phyloP scores from a whole-genome alignment of 2,329 filamentous ascomycete genomes.

The Beauveria varroae region DNA sequence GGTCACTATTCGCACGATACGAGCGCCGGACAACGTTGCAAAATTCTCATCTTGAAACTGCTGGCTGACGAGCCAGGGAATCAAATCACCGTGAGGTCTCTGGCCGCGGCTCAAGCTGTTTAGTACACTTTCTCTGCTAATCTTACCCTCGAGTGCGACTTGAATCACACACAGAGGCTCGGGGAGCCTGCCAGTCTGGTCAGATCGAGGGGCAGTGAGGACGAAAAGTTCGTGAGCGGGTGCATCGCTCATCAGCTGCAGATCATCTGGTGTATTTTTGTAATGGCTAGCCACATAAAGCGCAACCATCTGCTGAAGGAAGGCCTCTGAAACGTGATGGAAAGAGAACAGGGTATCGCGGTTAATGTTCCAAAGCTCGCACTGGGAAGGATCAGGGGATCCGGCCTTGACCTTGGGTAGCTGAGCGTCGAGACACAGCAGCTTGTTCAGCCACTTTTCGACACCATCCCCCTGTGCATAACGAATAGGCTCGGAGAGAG shows the following conservation, averaged over 20 bases:
- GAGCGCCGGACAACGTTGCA: conserved; percentile 82
- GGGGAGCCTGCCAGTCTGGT: conserved; percentile 69
- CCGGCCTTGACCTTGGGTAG: conserved; percentile 73
- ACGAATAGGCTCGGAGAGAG: conserved; percentile 86
- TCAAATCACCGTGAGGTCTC: conserved; percentile 83
- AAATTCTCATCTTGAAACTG: conserved; percentile 98
- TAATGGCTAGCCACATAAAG: conserved; percentile 96
- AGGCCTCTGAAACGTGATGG: conserved; percentile 93
- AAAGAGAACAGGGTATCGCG: conserved; percentile 97
- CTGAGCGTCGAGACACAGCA: conserved; percentile 90
- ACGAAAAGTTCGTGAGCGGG: conserved; percentile 96
- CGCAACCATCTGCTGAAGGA: conserved; percentile 96
- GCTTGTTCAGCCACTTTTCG: conserved; percentile 91
- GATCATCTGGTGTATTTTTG: conserved; percentile 95
- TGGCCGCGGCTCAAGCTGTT: conserved; percentile 85
- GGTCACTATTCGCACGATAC: conserved; percentile 89
- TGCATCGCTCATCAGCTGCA: conserved; percentile 98
- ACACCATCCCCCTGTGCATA: conserved; percentile 87
- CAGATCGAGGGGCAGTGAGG: conserved; percentile 76
- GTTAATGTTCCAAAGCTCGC: conserved; percentile 89
- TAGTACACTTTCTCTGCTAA: conserved; percentile 86
- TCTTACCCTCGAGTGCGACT: conserved; percentile 87
- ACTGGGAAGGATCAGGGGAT: conserved; percentile 83
- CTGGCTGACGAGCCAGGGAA: conserved; percentile 95
- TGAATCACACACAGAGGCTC: conserved; percentile 95